phyloP scores from a whole-genome alignment of 306 rosid species.

The Sophora flavescens region DNA sequence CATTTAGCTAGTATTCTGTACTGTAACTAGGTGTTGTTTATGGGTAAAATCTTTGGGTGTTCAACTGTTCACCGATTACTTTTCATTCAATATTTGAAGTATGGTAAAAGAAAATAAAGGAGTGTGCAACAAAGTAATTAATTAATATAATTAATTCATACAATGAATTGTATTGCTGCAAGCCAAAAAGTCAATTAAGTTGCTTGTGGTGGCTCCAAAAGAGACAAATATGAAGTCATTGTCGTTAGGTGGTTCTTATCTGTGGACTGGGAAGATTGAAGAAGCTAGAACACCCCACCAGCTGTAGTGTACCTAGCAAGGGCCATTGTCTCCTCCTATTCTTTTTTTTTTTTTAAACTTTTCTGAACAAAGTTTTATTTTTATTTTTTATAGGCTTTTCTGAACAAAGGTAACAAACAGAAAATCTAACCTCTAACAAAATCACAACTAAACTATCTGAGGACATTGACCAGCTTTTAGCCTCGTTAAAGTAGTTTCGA shows the following conservation, averaged over 20 bases:
- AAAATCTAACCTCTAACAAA: too few relatives aligned
- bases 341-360: too few relatives aligned
- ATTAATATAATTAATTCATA: neutral
- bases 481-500: too few relatives aligned
- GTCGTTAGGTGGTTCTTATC: conserved; percentile 25
- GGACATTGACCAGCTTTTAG: too few relatives aligned
- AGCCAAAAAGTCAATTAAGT: conserved; percentile 5
- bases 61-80: neutral
- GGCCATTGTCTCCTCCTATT: too few relatives aligned
- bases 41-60: neutral
- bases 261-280: neutral
- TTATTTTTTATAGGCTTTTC: too few relatives aligned
- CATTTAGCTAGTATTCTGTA: neutral
- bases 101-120: conserved; percentile 22
- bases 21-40: neutral
- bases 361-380: too few relatives aligned
- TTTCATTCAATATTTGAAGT: neutral
- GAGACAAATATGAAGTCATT: conserved; percentile 30
- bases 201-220: conserved; percentile 13
- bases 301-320: neutral
- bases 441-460: too few relatives aligned
- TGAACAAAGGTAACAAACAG: too few relatives aligned
- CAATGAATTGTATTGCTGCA: neutral
- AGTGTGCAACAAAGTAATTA: conserved; percentile 3
- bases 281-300: conserved; percentile 17